These are phyloP conservation scores for Termitomyces sp. DNA, from an alignment of 768 basidiomycete species.

Conservation along the genomic window DNA sequence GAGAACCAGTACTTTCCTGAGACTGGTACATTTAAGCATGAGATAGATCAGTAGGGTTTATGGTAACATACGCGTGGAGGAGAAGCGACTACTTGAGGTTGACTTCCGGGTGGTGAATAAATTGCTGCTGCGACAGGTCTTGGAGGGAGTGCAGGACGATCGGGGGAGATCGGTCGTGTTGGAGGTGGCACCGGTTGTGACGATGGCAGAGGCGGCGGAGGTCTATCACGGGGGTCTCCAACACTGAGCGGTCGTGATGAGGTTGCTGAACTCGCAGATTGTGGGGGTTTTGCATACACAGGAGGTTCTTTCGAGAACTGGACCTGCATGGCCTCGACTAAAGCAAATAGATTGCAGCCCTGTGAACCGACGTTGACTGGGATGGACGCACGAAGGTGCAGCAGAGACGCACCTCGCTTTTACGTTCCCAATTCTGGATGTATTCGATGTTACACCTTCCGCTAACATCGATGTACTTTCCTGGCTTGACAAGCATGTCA, in stretches of 20 bases:
- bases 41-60: background rate
- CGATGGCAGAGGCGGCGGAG: constrained; percentile 32
- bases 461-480: constrained; percentile 75
- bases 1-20: constrained; percentile 3
- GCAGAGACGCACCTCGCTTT: constrained; percentile 68
- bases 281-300: constrained; percentile 79
- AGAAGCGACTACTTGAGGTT: constrained; percentile 7
- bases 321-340: constrained; percentile 76
- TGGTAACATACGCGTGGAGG: constrained; percentile 13
- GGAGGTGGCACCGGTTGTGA: constrained; percentile 25
- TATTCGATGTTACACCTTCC: constrained; percentile 73
- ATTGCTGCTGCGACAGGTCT: constrained; percentile 26
- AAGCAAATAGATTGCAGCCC: constrained; percentile 73
- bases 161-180: constrained; percentile 15
- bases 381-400: constrained; percentile 9
- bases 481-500: constrained; percentile 85
- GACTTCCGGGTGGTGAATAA: constrained; percentile 10
- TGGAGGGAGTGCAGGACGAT: constrained; percentile 32
- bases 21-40: background rate
- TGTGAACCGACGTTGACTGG: constrained; percentile 28
- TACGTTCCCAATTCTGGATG: constrained; percentile 73
- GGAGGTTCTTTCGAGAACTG: constrained; percentile 87
- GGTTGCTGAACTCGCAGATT: constrained; percentile 13
- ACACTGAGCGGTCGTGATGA: constrained; percentile 11
- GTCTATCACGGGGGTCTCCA: constrained; percentile 26